phyloP scores from a whole-genome alignment of 306 rosid species.

The Prunus persica region Prunus_persica_NCBIv2 NC_034014.1:29675501-29676000 shows the following conservation, averaged over 20 bases:
- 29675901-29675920: constrained; percentile 37
- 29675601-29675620: too few species aligned
- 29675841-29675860: background rate
- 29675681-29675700: too few species aligned
- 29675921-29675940: constrained; percentile 28
- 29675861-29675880: constrained; percentile 6
- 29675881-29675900: constrained; percentile 19
- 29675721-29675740: background rate
- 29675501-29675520: too few species aligned
- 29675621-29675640: too few species aligned
- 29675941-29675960: constrained; percentile 12
- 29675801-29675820: background rate
- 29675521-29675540: too few species aligned
- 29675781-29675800: background rate
- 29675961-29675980: background rate
- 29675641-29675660: too few species aligned
- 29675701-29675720: background rate
- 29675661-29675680: too few species aligned
- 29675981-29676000: background rate
- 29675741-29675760: background rate
- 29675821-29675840: too few species aligned
- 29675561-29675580: too few species aligned
- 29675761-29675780: background rate
- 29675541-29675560: too few species aligned
- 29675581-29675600: too few species aligned